These are phyloP conservation scores for Diplodia corticola DNA, from an alignment of 2,329 filamentous ascomycete genomes.

Conservation along the genomic window DNA sequence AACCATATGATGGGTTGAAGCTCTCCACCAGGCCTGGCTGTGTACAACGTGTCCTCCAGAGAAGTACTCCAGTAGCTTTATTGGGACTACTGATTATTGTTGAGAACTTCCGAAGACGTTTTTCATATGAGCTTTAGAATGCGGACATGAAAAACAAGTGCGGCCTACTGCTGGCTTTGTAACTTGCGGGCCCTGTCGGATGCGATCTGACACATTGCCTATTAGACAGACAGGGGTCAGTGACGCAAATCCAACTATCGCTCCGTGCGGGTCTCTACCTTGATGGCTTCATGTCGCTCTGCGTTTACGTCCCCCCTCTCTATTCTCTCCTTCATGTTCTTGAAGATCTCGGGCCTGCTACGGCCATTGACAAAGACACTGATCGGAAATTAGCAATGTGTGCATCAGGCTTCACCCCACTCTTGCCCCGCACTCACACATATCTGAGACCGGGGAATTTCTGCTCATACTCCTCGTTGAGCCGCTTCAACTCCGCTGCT, in stretches of 20 bases:
- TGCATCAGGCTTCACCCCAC: not conserved
- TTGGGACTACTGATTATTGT: not conserved
- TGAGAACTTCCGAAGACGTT: not conserved
- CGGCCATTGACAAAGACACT: conserved; percentile 87
- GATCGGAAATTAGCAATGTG: conserved; percentile 5
- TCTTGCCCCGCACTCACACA: conserved; percentile 55
- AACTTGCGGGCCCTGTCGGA: conserved; percentile 73
- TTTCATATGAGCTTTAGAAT: not conserved
- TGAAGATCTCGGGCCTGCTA: conserved; percentile 71
- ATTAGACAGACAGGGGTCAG: conserved; percentile 26
- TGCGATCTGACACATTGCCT: conserved; percentile 94
- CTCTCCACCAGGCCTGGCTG: too few relatives aligned
- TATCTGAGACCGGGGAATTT: conserved; percentile 80
- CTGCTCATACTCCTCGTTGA: conserved; percentile 81
- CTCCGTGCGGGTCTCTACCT: conserved; percentile 52
- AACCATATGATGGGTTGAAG: too few relatives aligned
- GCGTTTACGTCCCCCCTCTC: conserved; percentile 62
- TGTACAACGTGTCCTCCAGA: not conserved
- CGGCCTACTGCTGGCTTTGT: not conserved
- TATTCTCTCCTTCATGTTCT: conserved; percentile 77
- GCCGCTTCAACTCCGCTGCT: conserved; percentile 54
- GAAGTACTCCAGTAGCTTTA: not conserved
- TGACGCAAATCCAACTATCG: not conserved
- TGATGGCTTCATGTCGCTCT: conserved; percentile 73
- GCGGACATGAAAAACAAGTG: not conserved